phyloP scores from a whole-genome alignment of 2,329 filamentous ascomycete species.

The Bipolaris gigantea region DNA sequence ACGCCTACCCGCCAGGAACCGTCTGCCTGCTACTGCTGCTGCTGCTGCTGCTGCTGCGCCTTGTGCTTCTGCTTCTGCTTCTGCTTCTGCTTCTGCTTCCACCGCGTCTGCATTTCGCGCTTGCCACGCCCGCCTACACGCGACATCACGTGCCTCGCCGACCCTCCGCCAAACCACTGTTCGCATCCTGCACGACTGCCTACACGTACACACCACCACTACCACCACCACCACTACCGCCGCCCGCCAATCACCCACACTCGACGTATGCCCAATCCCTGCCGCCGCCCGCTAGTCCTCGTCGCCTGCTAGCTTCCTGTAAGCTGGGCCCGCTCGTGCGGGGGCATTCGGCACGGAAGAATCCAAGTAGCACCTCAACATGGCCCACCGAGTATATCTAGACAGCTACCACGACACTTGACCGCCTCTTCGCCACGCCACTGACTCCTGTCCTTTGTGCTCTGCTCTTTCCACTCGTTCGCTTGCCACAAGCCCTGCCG shows the following conservation, averaged over 20 bases:
- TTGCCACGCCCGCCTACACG: not conserved
- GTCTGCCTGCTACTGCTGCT: too few species aligned
- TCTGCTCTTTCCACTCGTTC: not conserved
- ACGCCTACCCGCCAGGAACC: not conserved
- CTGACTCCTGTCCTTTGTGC: not conserved
- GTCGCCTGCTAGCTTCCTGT: not conserved
- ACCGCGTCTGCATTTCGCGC: not conserved
- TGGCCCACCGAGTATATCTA: not conserved
- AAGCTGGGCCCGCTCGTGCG: slow-evolving; percentile 4
- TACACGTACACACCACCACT: not conserved
- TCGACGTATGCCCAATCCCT: not conserved
- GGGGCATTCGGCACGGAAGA: not conserved
- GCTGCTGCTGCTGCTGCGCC: not conserved
- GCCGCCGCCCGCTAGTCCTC: not conserved
- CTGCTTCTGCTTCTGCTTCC: not conserved
- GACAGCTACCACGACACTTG: slow-evolving; percentile 1
- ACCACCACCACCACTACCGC: not conserved
- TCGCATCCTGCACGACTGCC: slow-evolving; percentile 1
- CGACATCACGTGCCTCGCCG: not conserved
- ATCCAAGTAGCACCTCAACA: slow-evolving; percentile 10
- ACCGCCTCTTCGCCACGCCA: slow-evolving; percentile 8
- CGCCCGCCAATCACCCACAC: not conserved
- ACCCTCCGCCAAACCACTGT: not conserved
- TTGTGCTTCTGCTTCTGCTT: not conserved
- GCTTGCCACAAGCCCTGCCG: not conserved